Percentiles rank a stretch among this genome's conserved stretches.
Evolutionary conservation across 768 basidiomycete genomes (phyloP).

Genomic region (Hypsizygus marmoreus): DNA sequence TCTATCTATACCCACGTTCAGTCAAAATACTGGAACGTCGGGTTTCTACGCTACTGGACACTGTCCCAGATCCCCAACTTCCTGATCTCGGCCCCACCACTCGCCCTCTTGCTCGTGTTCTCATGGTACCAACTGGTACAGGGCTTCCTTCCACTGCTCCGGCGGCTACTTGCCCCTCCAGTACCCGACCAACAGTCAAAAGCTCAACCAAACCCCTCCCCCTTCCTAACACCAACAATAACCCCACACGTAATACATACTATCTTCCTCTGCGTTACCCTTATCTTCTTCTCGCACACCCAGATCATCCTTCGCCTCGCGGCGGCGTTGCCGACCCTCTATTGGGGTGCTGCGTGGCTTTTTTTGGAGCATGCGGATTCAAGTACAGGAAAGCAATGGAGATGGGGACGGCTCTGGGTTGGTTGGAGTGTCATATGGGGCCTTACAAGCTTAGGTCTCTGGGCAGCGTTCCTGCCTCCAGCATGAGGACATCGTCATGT

Average conservation of each 20-base stretch:
- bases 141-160: slow-evolving; percentile 11
- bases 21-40: slow-evolving; percentile 81
- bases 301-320: slow-evolving; percentile 85
- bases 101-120: slow-evolving; percentile 52
- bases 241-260: slow-evolving; percentile 80
- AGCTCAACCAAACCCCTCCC: slow-evolving; percentile 16
- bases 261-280: slow-evolving; percentile 54
- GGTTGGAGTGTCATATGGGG: slow-evolving; percentile 83
- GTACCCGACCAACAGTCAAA: neutral
- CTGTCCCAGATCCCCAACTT: slow-evolving; percentile 85
- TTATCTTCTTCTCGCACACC: slow-evolving; percentile 81
- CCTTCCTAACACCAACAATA: slow-evolving; percentile 44
- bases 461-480: slow-evolving; percentile 89
- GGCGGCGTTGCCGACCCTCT: slow-evolving; percentile 74
- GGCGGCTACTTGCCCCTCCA: neutral
- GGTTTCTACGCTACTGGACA: slow-evolving; percentile 88
- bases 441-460: slow-evolving; percentile 65
- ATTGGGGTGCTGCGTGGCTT: slow-evolving; percentile 84
- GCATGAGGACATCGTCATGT: slow-evolving; percentile 55
- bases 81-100: slow-evolving; percentile 71
- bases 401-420: slow-evolving; percentile 64
- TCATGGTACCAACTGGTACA: slow-evolving; percentile 32
- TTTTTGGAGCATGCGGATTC: slow-evolving; percentile 30
- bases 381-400: neutral
- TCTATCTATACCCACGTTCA: slow-evolving; percentile 85